Conservation (phyloP, 768 basidiomycete genomes). For the Boletus rex-veris region DNA sequence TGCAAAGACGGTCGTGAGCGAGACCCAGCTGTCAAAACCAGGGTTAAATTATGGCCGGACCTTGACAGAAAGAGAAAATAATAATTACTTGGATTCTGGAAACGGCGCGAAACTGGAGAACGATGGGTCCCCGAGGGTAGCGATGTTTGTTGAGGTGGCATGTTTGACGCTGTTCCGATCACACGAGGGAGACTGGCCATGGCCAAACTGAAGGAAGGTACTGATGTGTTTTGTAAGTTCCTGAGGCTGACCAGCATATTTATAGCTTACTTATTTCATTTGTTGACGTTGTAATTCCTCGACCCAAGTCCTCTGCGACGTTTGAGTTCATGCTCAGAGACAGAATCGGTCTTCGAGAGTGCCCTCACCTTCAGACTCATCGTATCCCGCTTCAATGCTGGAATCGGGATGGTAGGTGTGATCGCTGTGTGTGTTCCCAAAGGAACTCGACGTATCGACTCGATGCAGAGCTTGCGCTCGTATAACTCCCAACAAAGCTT, state of each 20-base stretch:
- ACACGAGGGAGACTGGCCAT: constrained; percentile 6
- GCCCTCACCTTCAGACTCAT: constrained; percentile 8
- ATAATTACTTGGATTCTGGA: constrained; percentile 12
- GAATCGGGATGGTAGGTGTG: background rate
- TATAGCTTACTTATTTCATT: constrained; percentile 13
- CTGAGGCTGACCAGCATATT: background rate
- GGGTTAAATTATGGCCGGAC: background rate
- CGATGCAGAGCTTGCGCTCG: constrained; percentile 32
- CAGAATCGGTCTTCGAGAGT: background rate
- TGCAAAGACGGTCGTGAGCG: constrained; percentile 35
- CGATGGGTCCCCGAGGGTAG: constrained; percentile 1
- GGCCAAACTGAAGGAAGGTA: constrained; percentile 12
- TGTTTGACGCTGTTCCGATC: background rate
- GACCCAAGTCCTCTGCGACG: constrained; percentile 5
- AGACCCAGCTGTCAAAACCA: constrained; percentile 9
- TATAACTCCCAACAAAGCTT: constrained; percentile 60
- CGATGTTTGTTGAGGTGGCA: background rate
- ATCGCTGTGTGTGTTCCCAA: constrained; percentile 3
- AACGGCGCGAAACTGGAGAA: constrained; percentile 1
- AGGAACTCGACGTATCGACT: constrained; percentile 12
- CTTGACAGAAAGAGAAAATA: too few species aligned
- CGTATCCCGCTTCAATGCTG: constrained; percentile 1
- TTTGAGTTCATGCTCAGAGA: background rate
- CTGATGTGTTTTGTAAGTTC: constrained; percentile 3
- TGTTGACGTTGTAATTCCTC: background rate